phyloP scores from a whole-genome alignment of 1,139 yeast species.

The Diutina scorzettiae region DNA sequence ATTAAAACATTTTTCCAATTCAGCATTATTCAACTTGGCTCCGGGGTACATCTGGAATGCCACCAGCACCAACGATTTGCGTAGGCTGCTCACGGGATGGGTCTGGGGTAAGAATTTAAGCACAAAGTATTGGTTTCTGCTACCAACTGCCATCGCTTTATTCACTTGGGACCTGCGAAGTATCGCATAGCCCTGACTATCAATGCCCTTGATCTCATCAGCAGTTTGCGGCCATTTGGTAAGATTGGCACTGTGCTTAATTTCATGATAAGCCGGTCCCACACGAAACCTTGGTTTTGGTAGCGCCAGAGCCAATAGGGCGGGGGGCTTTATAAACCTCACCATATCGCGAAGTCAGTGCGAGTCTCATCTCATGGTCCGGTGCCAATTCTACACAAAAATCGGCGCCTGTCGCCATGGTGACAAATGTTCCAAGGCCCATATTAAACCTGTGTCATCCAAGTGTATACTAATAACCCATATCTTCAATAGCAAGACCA shows the following conservation, averaged over 20 bases:
- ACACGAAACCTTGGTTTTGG: background rate
- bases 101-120: background rate
- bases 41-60: background rate
- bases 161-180: background rate
- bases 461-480: constrained; percentile 58
- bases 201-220: background rate
- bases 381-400: constrained; percentile 53
- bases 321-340: background rate
- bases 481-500: constrained; percentile 51
- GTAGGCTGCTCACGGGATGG: background rate
- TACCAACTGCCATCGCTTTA: background rate
- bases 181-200: background rate
- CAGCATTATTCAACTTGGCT: background rate
- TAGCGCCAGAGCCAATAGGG: background rate
- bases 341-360: background rate
- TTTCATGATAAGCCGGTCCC: background rate
- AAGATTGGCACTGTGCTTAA: background rate
- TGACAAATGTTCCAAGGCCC: constrained; percentile 72
- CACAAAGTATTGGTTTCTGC: background rate
- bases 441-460: constrained; percentile 58
- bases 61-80: background rate
- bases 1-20: background rate
- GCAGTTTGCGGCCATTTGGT: background rate
- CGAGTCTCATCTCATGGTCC: background rate
- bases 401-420: constrained; percentile 96